Conservation (phyloP, 163 green algal genomes). For the Volvox carteri region DNA sequence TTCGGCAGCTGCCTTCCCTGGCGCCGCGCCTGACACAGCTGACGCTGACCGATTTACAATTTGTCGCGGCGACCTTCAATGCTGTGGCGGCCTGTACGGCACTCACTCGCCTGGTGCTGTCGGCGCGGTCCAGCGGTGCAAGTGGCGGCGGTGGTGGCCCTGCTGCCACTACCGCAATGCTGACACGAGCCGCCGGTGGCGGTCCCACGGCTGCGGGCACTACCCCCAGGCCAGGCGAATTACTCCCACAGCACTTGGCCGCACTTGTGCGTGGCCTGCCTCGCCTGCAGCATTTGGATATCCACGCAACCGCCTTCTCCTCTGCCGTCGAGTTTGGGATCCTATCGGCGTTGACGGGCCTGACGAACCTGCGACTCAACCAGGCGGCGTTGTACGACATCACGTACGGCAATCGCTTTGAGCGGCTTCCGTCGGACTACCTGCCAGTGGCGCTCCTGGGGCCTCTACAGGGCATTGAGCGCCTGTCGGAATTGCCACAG, state of each 20-base stretch:
- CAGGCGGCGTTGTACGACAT: conserved; percentile 2
- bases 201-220: too few species aligned
- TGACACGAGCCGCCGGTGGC: background rate
- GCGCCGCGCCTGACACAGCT: conserved; percentile 14
- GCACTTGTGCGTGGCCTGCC: background rate
- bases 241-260: background rate
- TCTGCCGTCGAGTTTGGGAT: background rate
- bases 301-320: background rate
- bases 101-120: conserved; percentile 33
- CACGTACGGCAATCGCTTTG: conserved; percentile 25
- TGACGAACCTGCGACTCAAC: conserved; percentile 34
- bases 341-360: background rate
- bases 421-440: conserved; percentile 39
- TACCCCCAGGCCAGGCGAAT: background rate
- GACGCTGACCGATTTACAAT: conserved; percentile 13
- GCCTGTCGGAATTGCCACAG: conserved; percentile 16
- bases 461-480: background rate
- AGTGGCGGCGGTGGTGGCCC: background rate
- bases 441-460: background rate
- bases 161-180: too few species aligned
- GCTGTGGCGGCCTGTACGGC: background rate
- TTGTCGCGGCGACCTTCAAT: background rate
- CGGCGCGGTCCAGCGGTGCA: background rate
- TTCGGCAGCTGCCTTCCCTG: background rate
- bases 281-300: conserved; percentile 21